Base-by-base conservation (phyloP, 441 rosid species). In the Breynia disticha region DNA sequence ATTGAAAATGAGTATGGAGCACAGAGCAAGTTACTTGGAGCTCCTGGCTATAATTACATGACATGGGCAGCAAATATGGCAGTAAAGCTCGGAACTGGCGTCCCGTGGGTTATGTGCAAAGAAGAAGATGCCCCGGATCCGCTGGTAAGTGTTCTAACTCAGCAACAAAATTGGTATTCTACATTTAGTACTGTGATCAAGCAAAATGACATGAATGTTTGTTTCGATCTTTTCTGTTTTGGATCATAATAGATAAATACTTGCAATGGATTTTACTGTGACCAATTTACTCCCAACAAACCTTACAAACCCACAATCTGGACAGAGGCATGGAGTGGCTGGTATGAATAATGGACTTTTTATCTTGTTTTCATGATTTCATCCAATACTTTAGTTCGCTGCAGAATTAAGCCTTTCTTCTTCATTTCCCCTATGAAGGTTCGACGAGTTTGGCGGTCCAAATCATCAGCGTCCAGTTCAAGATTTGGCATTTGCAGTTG, bases 71-170 rank as follows among this genome's bases (percentile, higher is more conserved):
- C 84, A 50, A 69, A 84, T 64, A 76, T 86, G 94, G 98, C 91
- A 16, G 51, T 82, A 48, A 72, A 76, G 37, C 69, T 74, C 1
- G 73, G 79, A 48, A 76, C 87, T n/a, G 90, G 95, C 16, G 95
- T 87, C 52, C 98, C 95, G 9, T 91, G 95, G 98, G 77, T 87
- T 20, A 87, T 91, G 94, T 86, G 96, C 85, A 87, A 87, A 69
- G 90, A 87, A 77, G 74, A 54, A 47, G 87, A 83, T 74, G 96
- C 98, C 44, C 96, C 96, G 10, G 96, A 86, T 69, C 95, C 94
- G 5, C 75, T 91, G 59, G 96, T 90, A 63, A 63, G 84, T 68
- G 22, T 42, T n/a, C 48, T 13, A 13, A 16, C 35, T 19, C 22
- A 37, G 53, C 41, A 15, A 5, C 14, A 44, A 7, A n/a, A 24